These are phyloP conservation scores for Prunus kanzakura DNA, from an alignment of 306 rosid genomes.

Conservation along the genomic window DNA sequence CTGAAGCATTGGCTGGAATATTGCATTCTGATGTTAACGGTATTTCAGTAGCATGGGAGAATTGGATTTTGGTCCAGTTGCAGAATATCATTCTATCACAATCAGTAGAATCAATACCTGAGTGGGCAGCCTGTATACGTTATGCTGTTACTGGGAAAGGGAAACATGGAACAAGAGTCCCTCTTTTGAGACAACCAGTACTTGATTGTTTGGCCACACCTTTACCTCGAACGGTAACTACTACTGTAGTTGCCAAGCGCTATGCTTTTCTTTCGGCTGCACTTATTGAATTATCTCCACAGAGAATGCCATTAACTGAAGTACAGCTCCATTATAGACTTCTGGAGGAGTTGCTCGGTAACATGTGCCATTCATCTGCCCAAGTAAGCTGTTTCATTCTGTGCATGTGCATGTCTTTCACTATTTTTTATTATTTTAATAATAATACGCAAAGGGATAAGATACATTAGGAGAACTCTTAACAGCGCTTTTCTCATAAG, in stretches of 20 bases:
- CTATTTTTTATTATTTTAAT: neutral
- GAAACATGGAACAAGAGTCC: slow-evolving; percentile 80
- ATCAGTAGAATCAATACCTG: slow-evolving; percentile 92
- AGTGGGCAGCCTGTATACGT: slow-evolving; percentile 95
- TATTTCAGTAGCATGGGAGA: slow-evolving; percentile 75
- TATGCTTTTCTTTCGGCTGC: slow-evolving; percentile 93
- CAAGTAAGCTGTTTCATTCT: slow-evolving; percentile 66
- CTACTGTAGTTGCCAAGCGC: slow-evolving; percentile 85
- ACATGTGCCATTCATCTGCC: slow-evolving; percentile 96
- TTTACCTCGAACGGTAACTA: slow-evolving; percentile 81
- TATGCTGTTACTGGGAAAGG: slow-evolving; percentile 99
- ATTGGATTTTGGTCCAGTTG: slow-evolving; percentile 84
- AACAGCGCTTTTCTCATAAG: neutral
- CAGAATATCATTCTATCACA: slow-evolving; percentile 78
- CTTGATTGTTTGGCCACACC: slow-evolving; percentile 78
- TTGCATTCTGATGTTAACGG: slow-evolving; percentile 92
- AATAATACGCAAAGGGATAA: neutral
- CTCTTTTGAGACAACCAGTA: slow-evolving; percentile 84
- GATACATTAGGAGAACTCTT: neutral
- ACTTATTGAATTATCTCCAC: slow-evolving; percentile 87
- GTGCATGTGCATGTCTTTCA: neutral
- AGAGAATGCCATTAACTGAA: slow-evolving; percentile 76
- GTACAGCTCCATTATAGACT: slow-evolving; percentile 70
- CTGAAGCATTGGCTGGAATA: slow-evolving; percentile 95
- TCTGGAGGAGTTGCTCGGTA: slow-evolving; percentile 79